Evolutionary conservation across 2,329 filamentous ascomycete genomes (phyloP).

Genomic region (Chaetomium sp.): DNA sequence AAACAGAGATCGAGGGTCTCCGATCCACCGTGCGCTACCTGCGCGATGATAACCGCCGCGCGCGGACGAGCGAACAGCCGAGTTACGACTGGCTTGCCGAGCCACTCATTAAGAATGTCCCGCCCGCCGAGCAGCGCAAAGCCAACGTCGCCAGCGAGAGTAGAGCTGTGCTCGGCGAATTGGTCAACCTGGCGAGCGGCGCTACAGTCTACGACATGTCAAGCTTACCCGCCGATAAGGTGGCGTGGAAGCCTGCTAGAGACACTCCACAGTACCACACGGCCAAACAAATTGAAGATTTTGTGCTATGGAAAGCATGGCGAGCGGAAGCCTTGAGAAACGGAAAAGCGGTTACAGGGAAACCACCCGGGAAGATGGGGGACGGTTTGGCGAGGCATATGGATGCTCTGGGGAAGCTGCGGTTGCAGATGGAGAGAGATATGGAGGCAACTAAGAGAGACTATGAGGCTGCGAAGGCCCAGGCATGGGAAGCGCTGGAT

Average conservation of each 20-base stretch:
- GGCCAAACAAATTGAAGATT: constrained; percentile 66
- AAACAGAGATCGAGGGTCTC: constrained; percentile 66
- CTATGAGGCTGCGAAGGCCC: constrained; percentile 56
- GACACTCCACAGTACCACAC: constrained; percentile 67
- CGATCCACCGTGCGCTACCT: constrained; percentile 69
- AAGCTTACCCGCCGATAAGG: constrained; percentile 58
- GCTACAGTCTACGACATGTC: constrained; percentile 63
- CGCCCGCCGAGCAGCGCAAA: constrained; percentile 52
- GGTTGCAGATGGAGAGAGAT: constrained; percentile 48
- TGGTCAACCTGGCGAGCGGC: constrained; percentile 62
- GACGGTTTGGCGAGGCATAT: constrained; percentile 32
- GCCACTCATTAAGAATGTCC: constrained; percentile 53
- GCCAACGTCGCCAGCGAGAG: constrained; percentile 61
- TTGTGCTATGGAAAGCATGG: constrained; percentile 63
- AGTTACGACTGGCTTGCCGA: constrained; percentile 64
- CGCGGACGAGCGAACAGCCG: constrained; percentile 59
- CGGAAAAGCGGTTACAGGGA: constrained; percentile 13
- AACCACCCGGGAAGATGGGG: neutral
- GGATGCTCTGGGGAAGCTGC: constrained; percentile 50
- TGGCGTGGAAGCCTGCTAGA: constrained; percentile 67
- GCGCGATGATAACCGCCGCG: constrained; percentile 66
- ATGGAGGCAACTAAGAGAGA: constrained; percentile 41
- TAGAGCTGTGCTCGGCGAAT: constrained; percentile 63
- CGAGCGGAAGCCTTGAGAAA: constrained; percentile 48
- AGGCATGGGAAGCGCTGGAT: constrained; percentile 52